Evolutionary conservation across 495 filamentous ascomycete species (phyloP).

Genomic region (Xylaria curta): DNA sequence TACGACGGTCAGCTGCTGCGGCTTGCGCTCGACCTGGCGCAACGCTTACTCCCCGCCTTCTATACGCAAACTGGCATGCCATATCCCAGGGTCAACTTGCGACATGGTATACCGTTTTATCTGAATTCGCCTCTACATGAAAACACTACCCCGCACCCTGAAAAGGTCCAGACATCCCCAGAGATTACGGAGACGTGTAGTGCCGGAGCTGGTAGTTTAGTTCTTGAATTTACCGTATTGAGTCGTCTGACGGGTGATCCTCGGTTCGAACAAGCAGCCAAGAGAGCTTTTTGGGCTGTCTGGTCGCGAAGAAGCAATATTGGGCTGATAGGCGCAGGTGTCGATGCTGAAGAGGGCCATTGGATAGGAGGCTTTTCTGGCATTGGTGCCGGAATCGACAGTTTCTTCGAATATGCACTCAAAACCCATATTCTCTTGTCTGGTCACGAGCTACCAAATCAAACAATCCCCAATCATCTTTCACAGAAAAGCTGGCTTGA

Average conservation of each 20-base stretch:
- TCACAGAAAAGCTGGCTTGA: constrained; percentile 52
- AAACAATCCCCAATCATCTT: constrained; percentile 41
- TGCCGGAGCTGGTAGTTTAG: constrained; percentile 91
- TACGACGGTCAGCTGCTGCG: constrained; percentile 91
- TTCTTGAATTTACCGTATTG: constrained; percentile 89
- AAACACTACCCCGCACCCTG: constrained; percentile 31
- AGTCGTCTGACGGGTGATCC: constrained; percentile 87
- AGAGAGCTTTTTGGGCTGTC: constrained; percentile 93
- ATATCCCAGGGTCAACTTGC: constrained; percentile 93
- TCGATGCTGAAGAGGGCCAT: constrained; percentile 88
- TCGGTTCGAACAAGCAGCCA: constrained; percentile 85
- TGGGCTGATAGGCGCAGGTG: constrained; percentile 87
- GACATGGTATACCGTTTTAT: constrained; percentile 91
- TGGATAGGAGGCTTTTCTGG: constrained; percentile 90
- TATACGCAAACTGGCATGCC: constrained; percentile 87
- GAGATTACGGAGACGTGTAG: constrained; percentile 97
- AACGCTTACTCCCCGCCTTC: constrained; percentile 87
- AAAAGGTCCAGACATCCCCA: constrained; percentile 47
- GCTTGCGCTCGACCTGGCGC: constrained; percentile 81
- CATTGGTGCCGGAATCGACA: constrained; percentile 94
- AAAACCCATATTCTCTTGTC: constrained; percentile 92
- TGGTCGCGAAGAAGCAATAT: constrained; percentile 86
- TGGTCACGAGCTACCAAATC: constrained; percentile 63
- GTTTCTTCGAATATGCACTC: constrained; percentile 97
- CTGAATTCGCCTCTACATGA: constrained; percentile 74